Evolutionary conservation across 768 basidiomycete species (phyloP).

Genomic region (Chalciporus piperatus): DNA sequence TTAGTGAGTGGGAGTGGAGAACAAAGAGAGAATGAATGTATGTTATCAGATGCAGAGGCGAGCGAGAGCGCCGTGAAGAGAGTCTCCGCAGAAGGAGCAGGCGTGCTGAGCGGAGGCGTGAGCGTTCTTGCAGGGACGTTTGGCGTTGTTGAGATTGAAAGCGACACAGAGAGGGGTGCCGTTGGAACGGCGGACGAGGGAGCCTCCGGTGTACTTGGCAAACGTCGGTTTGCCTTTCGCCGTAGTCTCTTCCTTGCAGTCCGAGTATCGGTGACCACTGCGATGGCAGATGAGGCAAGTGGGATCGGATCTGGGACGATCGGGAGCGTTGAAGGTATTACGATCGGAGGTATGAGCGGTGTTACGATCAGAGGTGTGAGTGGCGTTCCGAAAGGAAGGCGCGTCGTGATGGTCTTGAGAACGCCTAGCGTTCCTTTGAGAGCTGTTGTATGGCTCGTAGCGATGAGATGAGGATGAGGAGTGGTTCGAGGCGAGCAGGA

Average conservation of each 20-base stretch:
- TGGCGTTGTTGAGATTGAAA: background rate
- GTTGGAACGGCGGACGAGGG: background rate
- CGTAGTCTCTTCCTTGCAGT: background rate
- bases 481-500: too few species aligned
- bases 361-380: too few species aligned
- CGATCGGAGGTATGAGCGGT: too few species aligned
- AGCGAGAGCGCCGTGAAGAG: background rate
- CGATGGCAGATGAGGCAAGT: background rate
- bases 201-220: background rate
- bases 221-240: slow-evolving; percentile 1
- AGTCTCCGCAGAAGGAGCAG: background rate
- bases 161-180: background rate
- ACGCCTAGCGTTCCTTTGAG: too few species aligned
- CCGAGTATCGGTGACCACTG: background rate
- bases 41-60: background rate
- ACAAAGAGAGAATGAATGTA: background rate
- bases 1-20: background rate
- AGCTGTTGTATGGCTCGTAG: too few species aligned
- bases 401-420: too few species aligned
- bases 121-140: too few species aligned
- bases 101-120: background rate
- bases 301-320: background rate
- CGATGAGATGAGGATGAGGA: too few species aligned
- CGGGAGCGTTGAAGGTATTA: too few species aligned
- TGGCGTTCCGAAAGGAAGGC: background rate